phyloP scores from a whole-genome alignment of 2,329 filamentous ascomycete species.

The Endocalyx cinctus region DNA sequence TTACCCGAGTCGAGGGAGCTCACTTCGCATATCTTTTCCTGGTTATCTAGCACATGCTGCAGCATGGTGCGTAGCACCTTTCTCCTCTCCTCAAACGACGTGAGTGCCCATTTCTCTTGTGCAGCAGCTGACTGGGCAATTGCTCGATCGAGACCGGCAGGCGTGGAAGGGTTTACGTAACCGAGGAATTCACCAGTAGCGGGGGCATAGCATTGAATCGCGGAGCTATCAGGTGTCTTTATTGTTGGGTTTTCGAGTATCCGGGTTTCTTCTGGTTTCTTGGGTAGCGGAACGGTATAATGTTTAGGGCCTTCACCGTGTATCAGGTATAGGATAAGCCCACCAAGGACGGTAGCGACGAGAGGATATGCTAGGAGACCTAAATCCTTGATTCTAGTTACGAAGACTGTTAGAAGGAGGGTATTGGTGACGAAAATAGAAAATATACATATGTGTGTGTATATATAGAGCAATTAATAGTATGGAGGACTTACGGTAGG shows the following conservation, averaged over 20 bases:
- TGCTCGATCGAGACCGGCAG: constrained; percentile 72
- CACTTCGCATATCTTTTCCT: constrained; percentile 77
- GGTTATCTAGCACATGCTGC: constrained; percentile 80
- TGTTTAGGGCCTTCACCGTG: constrained; percentile 37
- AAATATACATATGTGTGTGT: not conserved
- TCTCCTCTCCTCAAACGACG: constrained; percentile 71
- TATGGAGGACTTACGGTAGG: constrained; percentile 26
- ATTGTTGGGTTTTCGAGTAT: constrained; percentile 57
- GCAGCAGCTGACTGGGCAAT: constrained; percentile 70
- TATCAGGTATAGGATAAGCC: constrained; percentile 16
- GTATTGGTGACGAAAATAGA: not conserved
- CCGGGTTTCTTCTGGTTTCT: constrained; percentile 52
- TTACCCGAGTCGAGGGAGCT: constrained; percentile 94
- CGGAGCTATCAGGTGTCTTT: constrained; percentile 60
- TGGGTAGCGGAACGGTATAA: constrained; percentile 60
- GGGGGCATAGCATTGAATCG: constrained; percentile 82
- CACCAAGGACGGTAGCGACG: constrained; percentile 14
- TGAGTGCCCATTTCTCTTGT: constrained; percentile 72
- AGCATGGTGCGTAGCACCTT: constrained; percentile 78
- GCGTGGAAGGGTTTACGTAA: constrained; percentile 69
- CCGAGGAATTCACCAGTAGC: constrained; percentile 84
- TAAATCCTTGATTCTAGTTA: constrained; percentile 17
- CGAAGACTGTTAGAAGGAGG: constrained; percentile 5
- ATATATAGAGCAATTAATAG: too few species aligned
- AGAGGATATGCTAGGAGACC: constrained; percentile 13